Base-by-base conservation (phyloP, 805 yeast genomes). In the Sugiyamaella mastotermitis region DNA sequence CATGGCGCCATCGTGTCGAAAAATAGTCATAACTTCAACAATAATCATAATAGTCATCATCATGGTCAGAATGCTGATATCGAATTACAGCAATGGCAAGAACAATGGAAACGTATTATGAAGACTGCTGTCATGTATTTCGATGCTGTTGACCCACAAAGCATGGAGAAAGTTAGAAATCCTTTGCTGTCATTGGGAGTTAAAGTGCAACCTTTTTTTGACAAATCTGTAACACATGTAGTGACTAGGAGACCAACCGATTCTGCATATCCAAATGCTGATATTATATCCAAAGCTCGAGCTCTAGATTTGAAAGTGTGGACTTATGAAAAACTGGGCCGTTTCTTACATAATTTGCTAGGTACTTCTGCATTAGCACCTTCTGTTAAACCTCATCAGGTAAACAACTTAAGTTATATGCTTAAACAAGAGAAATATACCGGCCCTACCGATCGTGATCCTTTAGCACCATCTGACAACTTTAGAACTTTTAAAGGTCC, bases 401-500 rank as follows among this genome's bases (percentile, higher is more conserved):
- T 39, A 31, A 38, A 40, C n/a, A 64, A 66, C 21, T 61, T 80
- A 33, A 71, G 80, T 3, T 74, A 80, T 34, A 66, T 90, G 46
- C 69, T 90, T 50, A 78, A 79, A 46, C 87, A 85, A 53, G 98
- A 92, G 55, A 84, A 84, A 52, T 61, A 84, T 10, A 78, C 76
- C 56, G 97, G 96, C 9, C 83, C 95, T 0, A 73, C 81, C 25
- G 97, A 88, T 58, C 74, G 95, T 48, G 96, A 88, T 57, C 92
- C 94, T 9, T 72, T 69, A 45, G 92, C 94, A 2, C 78, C 72
- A 48, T 68, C 95, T 40, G 95, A 84, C 50, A 96, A 90, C 56
- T 74, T 82, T 52, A 79, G 80, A 53, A 83, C 83, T 57, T 84
- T 92, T 58, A 78, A 78, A 35, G 78, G 80, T 26, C 76, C 80